A percentile compares a stretch with the other conserved stretches of the same genome.
These are phyloP conservation scores for Carpinus viminea DNA, from an alignment of 306 rosid species.

Conservation along the genomic window DNA sequence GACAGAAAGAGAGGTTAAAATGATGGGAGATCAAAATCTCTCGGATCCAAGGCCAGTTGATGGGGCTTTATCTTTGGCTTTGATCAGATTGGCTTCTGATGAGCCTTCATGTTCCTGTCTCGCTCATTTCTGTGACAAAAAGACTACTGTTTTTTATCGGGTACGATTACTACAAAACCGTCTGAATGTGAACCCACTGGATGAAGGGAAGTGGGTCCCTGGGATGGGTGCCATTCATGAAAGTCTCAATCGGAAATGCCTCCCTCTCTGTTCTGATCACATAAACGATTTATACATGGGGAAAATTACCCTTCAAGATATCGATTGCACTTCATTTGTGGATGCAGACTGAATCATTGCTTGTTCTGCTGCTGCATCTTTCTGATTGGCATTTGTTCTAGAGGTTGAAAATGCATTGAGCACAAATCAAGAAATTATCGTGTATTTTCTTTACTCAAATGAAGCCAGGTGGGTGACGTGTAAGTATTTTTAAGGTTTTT, in stretches of 20 bases:
- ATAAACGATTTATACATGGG: slow-evolving; percentile 65
- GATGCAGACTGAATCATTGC: slow-evolving; percentile 41
- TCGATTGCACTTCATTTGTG: slow-evolving; percentile 59
- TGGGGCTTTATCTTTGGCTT: slow-evolving; percentile 62
- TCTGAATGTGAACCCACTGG: slow-evolving; percentile 49
- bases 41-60: slow-evolving; percentile 84
- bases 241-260: slow-evolving; percentile 63
- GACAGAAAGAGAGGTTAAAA: slow-evolving; percentile 81
- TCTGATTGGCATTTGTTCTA: background rate
- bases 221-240: slow-evolving; percentile 75
- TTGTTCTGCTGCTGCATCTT: slow-evolving; percentile 6
- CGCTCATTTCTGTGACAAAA: slow-evolving; percentile 80
- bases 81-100: slow-evolving; percentile 72
- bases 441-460: background rate
- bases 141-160: slow-evolving; percentile 56
- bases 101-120: slow-evolving; percentile 60
- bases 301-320: slow-evolving; percentile 66
- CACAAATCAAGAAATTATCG: background rate
- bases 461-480: background rate
- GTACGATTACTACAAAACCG: slow-evolving; percentile 60
- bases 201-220: slow-evolving; percentile 60
- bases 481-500: background rate
- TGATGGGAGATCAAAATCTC: slow-evolving; percentile 86
- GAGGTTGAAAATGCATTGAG: background rate
- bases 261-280: slow-evolving; percentile 80